Evolutionary conservation across 2,329 filamentous ascomycete species (phyloP).

Genomic region (Cladosporium halotolerans): DNA sequence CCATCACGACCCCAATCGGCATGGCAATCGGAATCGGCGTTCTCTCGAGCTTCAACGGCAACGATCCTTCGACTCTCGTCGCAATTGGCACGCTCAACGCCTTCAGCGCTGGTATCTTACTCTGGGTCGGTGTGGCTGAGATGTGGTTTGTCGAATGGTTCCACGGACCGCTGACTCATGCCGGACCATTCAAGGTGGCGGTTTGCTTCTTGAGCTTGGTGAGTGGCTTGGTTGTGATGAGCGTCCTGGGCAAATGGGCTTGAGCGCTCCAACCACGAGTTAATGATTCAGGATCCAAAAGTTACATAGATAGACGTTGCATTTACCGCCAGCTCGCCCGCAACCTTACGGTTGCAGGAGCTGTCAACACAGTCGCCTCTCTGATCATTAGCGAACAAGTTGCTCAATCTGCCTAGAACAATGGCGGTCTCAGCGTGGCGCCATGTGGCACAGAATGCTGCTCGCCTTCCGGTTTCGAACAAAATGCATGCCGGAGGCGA

Average conservation of each 20-base stretch:
- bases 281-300: neutral
- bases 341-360: neutral
- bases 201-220: slow-evolving; percentile 50
- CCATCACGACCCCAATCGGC: slow-evolving; percentile 66
- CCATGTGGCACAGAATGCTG: neutral
- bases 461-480: slow-evolving; percentile 4
- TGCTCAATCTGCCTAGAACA: neutral
- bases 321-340: neutral
- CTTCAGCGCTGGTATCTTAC: slow-evolving; percentile 65
- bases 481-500: neutral
- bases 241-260: slow-evolving; percentile 69
- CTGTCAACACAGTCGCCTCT: no score
- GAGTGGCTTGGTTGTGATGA: slow-evolving; percentile 62
- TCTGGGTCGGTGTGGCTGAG: slow-evolving; percentile 75
- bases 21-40: slow-evolving; percentile 77
- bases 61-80: slow-evolving; percentile 60
- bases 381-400: no score
- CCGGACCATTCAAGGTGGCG: slow-evolving; percentile 40
- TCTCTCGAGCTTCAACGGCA: slow-evolving; percentile 65
- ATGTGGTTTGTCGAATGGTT: slow-evolving; percentile 76
- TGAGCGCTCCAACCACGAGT: slow-evolving; percentile 29
- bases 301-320: neutral
- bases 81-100: slow-evolving; percentile 70
- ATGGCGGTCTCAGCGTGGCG: neutral
- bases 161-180: slow-evolving; percentile 41